Percentiles rank a stretch among this genome's conserved stretches.
These are phyloP conservation scores for Coleophoma eucalyptorum DNA, from an alignment of 2,329 filamentous ascomycete species.

Conservation along the genomic window DNA sequence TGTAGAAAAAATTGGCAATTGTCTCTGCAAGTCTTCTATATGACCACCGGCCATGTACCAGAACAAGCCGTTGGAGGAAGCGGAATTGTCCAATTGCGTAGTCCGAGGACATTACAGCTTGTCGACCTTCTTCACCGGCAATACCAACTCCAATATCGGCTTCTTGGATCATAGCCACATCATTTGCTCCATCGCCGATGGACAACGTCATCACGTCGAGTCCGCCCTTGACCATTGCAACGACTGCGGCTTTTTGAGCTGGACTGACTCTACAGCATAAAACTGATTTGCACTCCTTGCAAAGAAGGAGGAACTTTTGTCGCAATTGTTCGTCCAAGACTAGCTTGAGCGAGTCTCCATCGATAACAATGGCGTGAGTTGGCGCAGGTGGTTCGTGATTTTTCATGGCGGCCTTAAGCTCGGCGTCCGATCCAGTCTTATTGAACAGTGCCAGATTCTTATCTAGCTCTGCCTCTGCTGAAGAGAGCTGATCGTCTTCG, in stretches of 20 bases:
- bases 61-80: slow-evolving; percentile 77
- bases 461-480: slow-evolving; percentile 69
- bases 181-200: slow-evolving; percentile 90
- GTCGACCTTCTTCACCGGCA: slow-evolving; percentile 85
- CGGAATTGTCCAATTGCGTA: slow-evolving; percentile 95
- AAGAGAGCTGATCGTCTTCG: slow-evolving; percentile 63
- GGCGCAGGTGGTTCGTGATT: slow-evolving; percentile 83
- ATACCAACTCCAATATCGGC: slow-evolving; percentile 96
- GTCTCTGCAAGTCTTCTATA: slow-evolving; percentile 89
- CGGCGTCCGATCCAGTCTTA: slow-evolving; percentile 80
- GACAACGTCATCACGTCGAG: slow-evolving; percentile 95
- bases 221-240: slow-evolving; percentile 90
- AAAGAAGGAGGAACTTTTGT: slow-evolving; percentile 90
- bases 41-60: slow-evolving; percentile 95
- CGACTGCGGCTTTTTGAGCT: slow-evolving; percentile 95
- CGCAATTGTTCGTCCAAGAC: slow-evolving; percentile 78
- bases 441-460: slow-evolving; percentile 69
- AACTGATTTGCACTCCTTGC: slow-evolving; percentile 95
- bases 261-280: slow-evolving; percentile 97
- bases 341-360: slow-evolving; percentile 88
- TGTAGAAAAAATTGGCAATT: slow-evolving; percentile 99
- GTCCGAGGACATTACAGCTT: slow-evolving; percentile 94
- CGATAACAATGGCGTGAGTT: slow-evolving; percentile 91
- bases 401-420: slow-evolving; percentile 72
- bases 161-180: slow-evolving; percentile 97